Evolutionary conservation across 805 yeast species (phyloP).

Genomic region (Monosporozyma aquatica): DNA sequence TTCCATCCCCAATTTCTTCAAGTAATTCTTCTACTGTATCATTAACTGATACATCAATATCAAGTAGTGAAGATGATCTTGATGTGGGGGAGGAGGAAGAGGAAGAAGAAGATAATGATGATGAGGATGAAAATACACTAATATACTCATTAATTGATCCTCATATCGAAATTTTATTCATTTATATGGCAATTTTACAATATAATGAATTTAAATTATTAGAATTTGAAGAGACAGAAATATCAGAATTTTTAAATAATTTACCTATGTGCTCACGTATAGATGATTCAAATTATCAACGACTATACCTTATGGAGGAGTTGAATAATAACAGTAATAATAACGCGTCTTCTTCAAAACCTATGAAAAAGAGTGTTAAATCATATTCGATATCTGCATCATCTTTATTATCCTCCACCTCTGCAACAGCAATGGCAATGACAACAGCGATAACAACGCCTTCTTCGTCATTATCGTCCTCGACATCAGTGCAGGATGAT

Average conservation of each 20-base stretch:
- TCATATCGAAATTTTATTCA: constrained; percentile 66
- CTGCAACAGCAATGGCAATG: constrained; percentile 11
- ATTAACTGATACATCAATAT: neutral
- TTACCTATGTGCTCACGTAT: constrained; percentile 29
- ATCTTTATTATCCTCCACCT: constrained; percentile 6
- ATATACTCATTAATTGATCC: constrained; percentile 49
- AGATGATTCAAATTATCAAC: constrained; percentile 26
- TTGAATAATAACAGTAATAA: neutral
- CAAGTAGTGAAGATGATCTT: constrained; percentile 1
- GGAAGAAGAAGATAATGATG: constrained; percentile 4
- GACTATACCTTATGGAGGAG: constrained; percentile 14
- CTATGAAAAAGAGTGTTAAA: neutral
- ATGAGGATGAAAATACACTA: constrained; percentile 7
- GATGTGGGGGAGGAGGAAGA: constrained; percentile 1
- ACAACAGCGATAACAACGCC: no score
- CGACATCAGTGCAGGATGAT: no score
- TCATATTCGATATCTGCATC: constrained; percentile 2
- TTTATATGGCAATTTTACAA: constrained; percentile 69
- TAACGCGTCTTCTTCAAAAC: no score
- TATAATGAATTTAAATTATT: constrained; percentile 68
- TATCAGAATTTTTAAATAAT: constrained; percentile 63
- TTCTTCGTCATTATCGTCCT: no score
- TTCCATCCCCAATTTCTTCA: neutral
- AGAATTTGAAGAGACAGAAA: constrained; percentile 87
- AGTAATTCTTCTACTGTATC: neutral